These are phyloP conservation scores for Mycena olivaceomarginata DNA, from an alignment of 768 basidiomycete species.

Conservation along the genomic window DNA sequence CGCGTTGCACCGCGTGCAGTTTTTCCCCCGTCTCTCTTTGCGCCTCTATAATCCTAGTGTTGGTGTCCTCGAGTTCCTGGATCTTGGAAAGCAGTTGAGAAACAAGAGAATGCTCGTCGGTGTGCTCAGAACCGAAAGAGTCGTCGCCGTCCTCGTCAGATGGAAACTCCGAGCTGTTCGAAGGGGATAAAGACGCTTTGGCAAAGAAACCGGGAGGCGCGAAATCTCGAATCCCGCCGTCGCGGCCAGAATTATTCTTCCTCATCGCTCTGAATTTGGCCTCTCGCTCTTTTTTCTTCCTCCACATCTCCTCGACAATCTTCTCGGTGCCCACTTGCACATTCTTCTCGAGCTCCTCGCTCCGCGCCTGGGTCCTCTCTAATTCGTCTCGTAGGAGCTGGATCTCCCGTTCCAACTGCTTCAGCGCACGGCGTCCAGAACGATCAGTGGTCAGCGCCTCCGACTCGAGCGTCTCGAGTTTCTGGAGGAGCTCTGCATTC, in stretches of 20 bases:
- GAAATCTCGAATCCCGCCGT: constrained; percentile 70
- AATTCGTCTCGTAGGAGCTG: constrained; percentile 82
- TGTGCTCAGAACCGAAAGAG: constrained; percentile 34
- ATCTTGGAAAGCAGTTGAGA: constrained; percentile 85
- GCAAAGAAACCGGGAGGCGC: constrained; percentile 72
- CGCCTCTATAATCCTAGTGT: constrained; percentile 77
- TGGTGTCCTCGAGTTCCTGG: constrained; percentile 85
- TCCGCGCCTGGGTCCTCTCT: constrained; percentile 82
- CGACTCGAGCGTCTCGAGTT: constrained; percentile 84
- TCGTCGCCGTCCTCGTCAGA: constrained; percentile 33
- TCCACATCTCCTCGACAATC: constrained; percentile 64
- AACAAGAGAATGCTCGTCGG: constrained; percentile 73
- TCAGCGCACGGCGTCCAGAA: constrained; percentile 80
- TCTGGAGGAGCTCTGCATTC: constrained; percentile 86
- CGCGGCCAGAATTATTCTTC: constrained; percentile 57
- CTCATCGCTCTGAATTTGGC: constrained; percentile 73
- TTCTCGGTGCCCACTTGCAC: constrained; percentile 67
- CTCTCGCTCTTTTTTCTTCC: constrained; percentile 71
- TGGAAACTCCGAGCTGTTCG: constrained; percentile 34
- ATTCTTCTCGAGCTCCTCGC: constrained; percentile 83
- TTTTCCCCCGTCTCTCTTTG: constrained; percentile 78
- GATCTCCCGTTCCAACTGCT: constrained; percentile 89
- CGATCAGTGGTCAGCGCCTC: constrained; percentile 82
- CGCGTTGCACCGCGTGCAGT: constrained; percentile 81
- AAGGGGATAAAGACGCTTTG: constrained; percentile 31